A percentile compares a stretch with the other conserved stretches of the same genome.
Conservation (phyloP, 306 rosid species). For the Astragalus glycyphyllos region DNA sequence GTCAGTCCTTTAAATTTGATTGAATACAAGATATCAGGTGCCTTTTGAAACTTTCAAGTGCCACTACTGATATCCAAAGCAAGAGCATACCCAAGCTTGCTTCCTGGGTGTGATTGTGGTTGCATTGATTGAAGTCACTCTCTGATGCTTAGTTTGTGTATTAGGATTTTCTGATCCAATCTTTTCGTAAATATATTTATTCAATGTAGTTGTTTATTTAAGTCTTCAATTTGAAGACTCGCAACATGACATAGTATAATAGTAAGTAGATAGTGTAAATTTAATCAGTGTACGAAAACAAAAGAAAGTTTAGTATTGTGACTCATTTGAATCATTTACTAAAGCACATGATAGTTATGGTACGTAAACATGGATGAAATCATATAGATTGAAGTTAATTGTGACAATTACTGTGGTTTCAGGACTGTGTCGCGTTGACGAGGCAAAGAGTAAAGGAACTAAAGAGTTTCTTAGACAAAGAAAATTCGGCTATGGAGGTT, state of each 20-base stretch:
- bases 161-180: conserved; percentile 23
- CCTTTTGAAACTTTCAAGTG: not conserved
- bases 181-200: not conserved
- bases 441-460: conserved; percentile 82
- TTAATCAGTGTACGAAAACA: not conserved
- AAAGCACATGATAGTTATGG: no score
- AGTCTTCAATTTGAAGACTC: conserved; percentile 5
- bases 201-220: not conserved
- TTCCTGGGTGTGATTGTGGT: not conserved
- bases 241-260: conserved; percentile 6
- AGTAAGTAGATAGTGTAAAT: conserved; percentile 12
- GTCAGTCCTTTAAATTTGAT: not conserved
- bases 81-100: not conserved
- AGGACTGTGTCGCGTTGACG: conserved; percentile 83
- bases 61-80: conserved; percentile 1
- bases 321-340: no score
- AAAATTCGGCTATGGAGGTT: conserved; percentile 64
- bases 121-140: not conserved
- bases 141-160: not conserved
- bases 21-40: not conserved
- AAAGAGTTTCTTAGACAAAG: conserved; percentile 63
- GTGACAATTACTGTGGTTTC: conserved; percentile 48
- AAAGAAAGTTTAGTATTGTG: not conserved
- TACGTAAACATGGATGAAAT: no score
- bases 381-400: conserved; percentile 19